Evolutionary conservation across 257 asterid species (phyloP), one percentile per base, ranked within the genome.

Genomic region (Datura wrightii): DNA sequence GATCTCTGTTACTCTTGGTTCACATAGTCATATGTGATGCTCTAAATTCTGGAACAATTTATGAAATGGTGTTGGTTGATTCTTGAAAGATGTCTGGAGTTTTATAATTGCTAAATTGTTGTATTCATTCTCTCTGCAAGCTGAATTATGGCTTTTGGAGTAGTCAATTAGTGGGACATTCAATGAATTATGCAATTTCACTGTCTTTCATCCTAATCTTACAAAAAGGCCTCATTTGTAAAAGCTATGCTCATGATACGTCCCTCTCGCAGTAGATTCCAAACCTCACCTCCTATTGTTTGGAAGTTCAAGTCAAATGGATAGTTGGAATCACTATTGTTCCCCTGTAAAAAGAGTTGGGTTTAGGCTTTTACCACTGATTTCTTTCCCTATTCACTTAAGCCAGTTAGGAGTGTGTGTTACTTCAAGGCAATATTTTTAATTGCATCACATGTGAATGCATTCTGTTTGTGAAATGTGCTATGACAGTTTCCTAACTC

Each of bases 211-310:
- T 50, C 41, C 14, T 13, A 6, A 70, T 70, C 79, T 70, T 16
- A 53, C 39, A 76, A 76, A 76, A 76, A 34, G 48, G 24, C 44
- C 14, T 76, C 8, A 76, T 76, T 74, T 50, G 24, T 13, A 48
- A 48, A 76, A 48, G 24, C 44, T 48, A 74, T 74, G 60, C 42
- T 74, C 37, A 34, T 74, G 60, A 74, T 24, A 24, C 24, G 13
- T 50, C 59, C 81, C 81, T 74, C 81, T 74, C 0, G 60, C 81
- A 74, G 44, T 48, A 72, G 58, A 58, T 72, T 72, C 55, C 10
- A 46, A 9, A 44, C 37, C 58, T 72, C 80, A 6, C 80, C 6
- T 44, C 39, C n/a, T 19, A 10, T 72, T 13, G n/a, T 10, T 46
- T 72, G 41, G 6, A n/a, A 48, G 36, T n/a, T 72, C 41, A 46